Percentiles rank a stretch among this genome's conserved stretches.
Conservation (phyloP, 2,329 filamentous ascomycete species). For the Monascus ruber region DNA sequence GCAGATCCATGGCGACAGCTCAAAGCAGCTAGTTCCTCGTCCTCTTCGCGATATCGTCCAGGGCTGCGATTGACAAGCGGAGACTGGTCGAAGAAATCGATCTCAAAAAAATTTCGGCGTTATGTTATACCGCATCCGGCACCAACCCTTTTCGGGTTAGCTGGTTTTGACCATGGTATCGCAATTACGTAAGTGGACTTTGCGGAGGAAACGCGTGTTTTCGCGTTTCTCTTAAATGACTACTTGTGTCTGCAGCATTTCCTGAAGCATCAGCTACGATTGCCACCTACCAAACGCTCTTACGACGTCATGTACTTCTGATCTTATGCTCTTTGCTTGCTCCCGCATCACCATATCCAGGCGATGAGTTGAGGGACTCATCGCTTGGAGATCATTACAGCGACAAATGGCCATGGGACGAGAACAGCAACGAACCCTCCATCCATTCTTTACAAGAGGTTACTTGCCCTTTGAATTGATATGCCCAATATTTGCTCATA, state of each 20-base stretch:
- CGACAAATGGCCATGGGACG: conserved; percentile 28
- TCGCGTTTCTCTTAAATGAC: conserved; percentile 5
- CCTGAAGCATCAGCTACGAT: too few species aligned
- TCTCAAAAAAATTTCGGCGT: conserved; percentile 27
- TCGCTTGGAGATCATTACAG: conserved; percentile 16
- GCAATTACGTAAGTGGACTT: background rate
- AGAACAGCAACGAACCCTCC: conserved; percentile 26
- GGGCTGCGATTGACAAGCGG: too few species aligned
- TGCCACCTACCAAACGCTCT: too few species aligned
- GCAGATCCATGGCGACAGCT: conserved; percentile 29
- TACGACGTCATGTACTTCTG: too few species aligned
- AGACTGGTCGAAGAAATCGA: conserved; percentile 7
- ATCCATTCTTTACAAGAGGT: conserved; percentile 34
- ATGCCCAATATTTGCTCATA: conserved; percentile 3
- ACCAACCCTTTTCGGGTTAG: conserved; percentile 4
- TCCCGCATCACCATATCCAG: background rate
- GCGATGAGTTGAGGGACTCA: conserved; percentile 13
- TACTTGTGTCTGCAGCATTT: too few species aligned
- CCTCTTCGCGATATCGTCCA: conserved; percentile 1
- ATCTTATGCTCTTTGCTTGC: background rate
- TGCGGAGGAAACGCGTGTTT: conserved; percentile 6
- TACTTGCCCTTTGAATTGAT: conserved; percentile 3
- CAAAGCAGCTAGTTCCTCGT: conserved; percentile 2
- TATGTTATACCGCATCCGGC: conserved; percentile 15
- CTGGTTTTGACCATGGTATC: conserved; percentile 3